Conservation (phyloP, 768 basidiomycete genomes). For the Amanita molliuscula region DNA sequence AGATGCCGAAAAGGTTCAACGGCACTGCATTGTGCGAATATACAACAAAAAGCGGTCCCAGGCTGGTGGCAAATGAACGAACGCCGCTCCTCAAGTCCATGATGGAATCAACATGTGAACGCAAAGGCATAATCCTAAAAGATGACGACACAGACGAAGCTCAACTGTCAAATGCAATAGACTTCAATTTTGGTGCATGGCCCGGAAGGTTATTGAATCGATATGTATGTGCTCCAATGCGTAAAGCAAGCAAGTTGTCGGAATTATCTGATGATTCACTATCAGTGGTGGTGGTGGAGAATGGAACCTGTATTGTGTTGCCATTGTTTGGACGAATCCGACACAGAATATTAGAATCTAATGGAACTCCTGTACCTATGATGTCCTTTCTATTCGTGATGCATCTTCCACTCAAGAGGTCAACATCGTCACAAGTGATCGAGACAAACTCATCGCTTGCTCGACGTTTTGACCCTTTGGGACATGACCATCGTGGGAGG, state of each 20-base stretch:
- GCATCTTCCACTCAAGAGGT: neutral
- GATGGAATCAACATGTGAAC: conserved; percentile 12
- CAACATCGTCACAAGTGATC: neutral
- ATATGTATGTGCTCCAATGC: conserved; percentile 37
- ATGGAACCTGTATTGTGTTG: conserved; percentile 56
- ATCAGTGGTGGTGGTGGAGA: conserved; percentile 83
- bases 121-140: conserved; percentile 5
- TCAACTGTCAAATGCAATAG: conserved; percentile 36
- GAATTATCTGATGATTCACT: neutral
- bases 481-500: conserved; percentile 88
- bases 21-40: neutral
- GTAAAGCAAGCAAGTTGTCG: neutral
- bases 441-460: neutral
- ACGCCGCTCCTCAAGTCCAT: conserved; percentile 13
- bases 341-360: conserved; percentile 23
- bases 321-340: conserved; percentile 47
- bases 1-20: conserved; percentile 1
- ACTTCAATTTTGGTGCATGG: conserved; percentile 55
- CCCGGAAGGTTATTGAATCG: conserved; percentile 58
- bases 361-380: neutral
- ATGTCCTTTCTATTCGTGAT: neutral
- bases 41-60: neutral
- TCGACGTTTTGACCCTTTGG: neutral
- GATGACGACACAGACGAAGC: conserved; percentile 19
- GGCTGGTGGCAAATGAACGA: conserved; percentile 9